These are phyloP conservation scores for Phyllosticta citribraziliensis DNA, from an alignment of 2,329 filamentous ascomycete genomes.

Conservation along the genomic window DNA sequence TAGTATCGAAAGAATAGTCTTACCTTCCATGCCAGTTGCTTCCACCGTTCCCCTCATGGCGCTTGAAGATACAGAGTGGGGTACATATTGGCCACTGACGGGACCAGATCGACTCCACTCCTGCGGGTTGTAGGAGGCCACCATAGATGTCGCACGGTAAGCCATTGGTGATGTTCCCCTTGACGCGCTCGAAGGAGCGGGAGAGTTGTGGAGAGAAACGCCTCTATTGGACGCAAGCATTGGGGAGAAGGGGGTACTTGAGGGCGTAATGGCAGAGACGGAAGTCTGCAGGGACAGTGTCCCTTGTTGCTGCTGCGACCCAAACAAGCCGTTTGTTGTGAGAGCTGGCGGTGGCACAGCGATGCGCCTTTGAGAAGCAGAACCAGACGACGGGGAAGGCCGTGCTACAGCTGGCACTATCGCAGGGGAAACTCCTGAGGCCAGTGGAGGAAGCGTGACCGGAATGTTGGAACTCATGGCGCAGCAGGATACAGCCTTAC, in stretches of 20 bases:
- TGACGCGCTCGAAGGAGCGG: constrained; percentile 24
- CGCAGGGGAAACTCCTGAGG: constrained; percentile 4
- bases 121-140: constrained; percentile 38
- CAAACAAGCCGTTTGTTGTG: constrained; percentile 25
- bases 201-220: constrained; percentile 15
- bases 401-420: constrained; percentile 2
- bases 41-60: constrained; percentile 22
- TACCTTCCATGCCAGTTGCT: constrained; percentile 39
- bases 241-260: constrained; percentile 28
- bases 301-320: constrained; percentile 20
- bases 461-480: constrained; percentile 3
- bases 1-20: constrained; percentile 6
- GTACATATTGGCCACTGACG: constrained; percentile 9
- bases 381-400: constrained; percentile 12
- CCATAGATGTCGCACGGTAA: constrained; percentile 21
- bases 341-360: constrained; percentile 33
- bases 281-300: constrained; percentile 29
- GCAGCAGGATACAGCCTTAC: constrained; percentile 5
- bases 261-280: constrained; percentile 25
- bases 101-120: constrained; percentile 34
- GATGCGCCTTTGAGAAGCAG: constrained; percentile 24
- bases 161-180: constrained; percentile 27
- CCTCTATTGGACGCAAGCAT: constrained; percentile 15
- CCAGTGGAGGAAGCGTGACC: constrained; percentile 10
- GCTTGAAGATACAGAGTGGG: constrained; percentile 22